phyloP scores from a whole-genome alignment of 108 stramenopile genomes.

The Pinguiococcus pyrenoidosus region DNA sequence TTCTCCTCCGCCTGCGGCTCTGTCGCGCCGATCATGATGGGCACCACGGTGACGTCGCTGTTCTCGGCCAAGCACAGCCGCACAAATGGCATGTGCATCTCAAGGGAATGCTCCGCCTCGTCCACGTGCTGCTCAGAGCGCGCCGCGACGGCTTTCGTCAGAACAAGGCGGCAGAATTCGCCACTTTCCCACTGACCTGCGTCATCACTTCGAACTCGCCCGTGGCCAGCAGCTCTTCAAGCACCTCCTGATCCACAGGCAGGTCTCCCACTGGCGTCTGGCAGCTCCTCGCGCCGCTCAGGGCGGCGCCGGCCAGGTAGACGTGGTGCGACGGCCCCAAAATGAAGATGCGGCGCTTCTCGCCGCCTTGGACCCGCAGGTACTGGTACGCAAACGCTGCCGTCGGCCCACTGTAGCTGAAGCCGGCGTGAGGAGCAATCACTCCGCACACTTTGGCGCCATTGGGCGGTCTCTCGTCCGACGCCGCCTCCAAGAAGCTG shows the following conservation, averaged over 20 bases:
- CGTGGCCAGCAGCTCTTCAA: slow-evolving; percentile 9
- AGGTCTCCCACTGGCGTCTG: slow-evolving; percentile 32
- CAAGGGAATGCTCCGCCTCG: slow-evolving; percentile 35
- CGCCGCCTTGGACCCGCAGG: background rate
- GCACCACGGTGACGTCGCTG: slow-evolving; percentile 16
- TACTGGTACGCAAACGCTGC: slow-evolving; percentile 28
- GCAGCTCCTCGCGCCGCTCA: slow-evolving; percentile 15
- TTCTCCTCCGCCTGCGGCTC: background rate
- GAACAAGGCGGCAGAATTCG: too few relatives aligned
- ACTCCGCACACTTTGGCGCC: slow-evolving; percentile 11
- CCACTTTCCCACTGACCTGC: too few relatives aligned
- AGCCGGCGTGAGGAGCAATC: slow-evolving; percentile 28
- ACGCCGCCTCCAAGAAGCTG: too few relatives aligned
- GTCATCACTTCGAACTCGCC: slow-evolving; percentile 27
- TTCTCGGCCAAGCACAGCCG: slow-evolving; percentile 5
- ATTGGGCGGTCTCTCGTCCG: too few relatives aligned
- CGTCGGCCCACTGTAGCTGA: slow-evolving; percentile 26
- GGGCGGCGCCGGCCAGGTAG: slow-evolving; percentile 18
- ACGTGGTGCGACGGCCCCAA: slow-evolving; percentile 35
- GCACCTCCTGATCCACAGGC: slow-evolving; percentile 17
- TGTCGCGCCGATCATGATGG: slow-evolving; percentile 27
- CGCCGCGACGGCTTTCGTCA: too few relatives aligned
- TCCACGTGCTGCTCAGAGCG: too few relatives aligned
- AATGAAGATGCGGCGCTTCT: slow-evolving; percentile 18
- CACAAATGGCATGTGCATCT: slow-evolving; percentile 40